A percentile compares a stretch with the other conserved stretches of the same genome.
Evolutionary conservation across 306 rosid genomes (phyloP).

Genomic region (Prunus dulcis): DNA sequence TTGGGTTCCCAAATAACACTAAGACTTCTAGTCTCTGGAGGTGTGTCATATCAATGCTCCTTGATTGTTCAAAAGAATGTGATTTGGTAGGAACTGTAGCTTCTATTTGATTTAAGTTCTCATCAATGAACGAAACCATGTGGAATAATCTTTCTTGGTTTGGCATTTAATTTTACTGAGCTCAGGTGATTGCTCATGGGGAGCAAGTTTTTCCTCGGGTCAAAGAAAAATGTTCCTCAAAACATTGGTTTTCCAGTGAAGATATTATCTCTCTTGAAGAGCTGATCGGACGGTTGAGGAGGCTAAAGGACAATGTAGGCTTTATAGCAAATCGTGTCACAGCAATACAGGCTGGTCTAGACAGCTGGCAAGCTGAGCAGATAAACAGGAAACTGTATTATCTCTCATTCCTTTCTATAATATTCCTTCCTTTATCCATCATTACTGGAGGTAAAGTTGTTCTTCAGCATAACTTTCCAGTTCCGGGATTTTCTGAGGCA

Average conservation of each 20-base stretch:
- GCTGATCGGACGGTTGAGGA: conserved; percentile 73
- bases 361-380: conserved; percentile 95
- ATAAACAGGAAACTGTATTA: conserved; percentile 88
- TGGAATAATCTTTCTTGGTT: conserved; percentile 17
- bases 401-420: conserved; percentile 82
- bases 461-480: background rate
- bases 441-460: conserved; percentile 71
- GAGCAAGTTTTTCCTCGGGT: conserved; percentile 94
- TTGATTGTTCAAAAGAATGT: conserved; percentile 4
- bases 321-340: conserved; percentile 86
- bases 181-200: conserved; percentile 82
- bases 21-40: no score
- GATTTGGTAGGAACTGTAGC: background rate
- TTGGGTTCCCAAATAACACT: background rate
- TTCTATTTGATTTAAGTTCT: conserved; percentile 5
- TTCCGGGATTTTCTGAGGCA: conserved; percentile 1
- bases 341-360: conserved; percentile 89
- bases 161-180: conserved; percentile 21
- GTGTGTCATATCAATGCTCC: background rate
- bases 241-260: conserved; percentile 70
- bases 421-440: conserved; percentile 88
- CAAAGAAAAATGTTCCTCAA: conserved; percentile 83
- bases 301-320: conserved; percentile 92
- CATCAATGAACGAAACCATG: conserved; percentile 9
- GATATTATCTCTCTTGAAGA: conserved; percentile 77